Evolutionary conservation across 352 stramenopile genomes (phyloP), one percentile per base, ranked within the genome.

Genomic region (Globisporangium polare): DNA sequence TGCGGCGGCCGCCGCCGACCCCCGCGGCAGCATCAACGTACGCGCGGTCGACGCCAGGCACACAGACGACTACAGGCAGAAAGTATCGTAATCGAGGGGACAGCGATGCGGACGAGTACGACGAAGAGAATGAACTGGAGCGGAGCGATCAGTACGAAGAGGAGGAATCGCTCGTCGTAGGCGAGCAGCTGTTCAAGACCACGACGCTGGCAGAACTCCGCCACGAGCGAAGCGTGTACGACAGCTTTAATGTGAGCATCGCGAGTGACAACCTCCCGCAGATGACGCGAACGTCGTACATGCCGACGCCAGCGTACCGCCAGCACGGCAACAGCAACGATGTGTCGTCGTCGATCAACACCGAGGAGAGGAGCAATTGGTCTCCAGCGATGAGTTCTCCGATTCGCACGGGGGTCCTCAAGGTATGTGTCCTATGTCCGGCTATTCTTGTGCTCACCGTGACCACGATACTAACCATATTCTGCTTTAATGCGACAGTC

Each of bases 151-250:
- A 49, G 33, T 66, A 70, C 53, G 69, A 77, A 12, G 50, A 72
- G 18, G 69, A 75, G 18, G 54, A 73, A 18, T 81, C 76, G 17
- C 76, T 87, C 13, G 69, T 80, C 13, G 72, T 63, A 29, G 77
- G 74, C 26, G 75, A 86, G 37, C 66, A 88, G 59, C 77, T 67
- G 5, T 90, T 92, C 69, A 88, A 89, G 72, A 92, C 83, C 13
- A 90, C 80, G 51, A 90, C 75, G 56, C 74, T 92, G 18, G 62
- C 75, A 46, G 65, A 76, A 12, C 67, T 77, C 18, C 60, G 56
- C 20, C 66, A 84, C 15, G 41, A 46, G 29, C 60, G 61, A 10
- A 75, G 68, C 24, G 69, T 65, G 24, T 65, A 87, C 10, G 79
- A 86, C 35, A 90, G 74, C 49, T 60, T 89, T 6, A 77, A 84